These are phyloP conservation scores for Plantago elongata DNA, from an alignment of 257 asterid genomes.

Conservation along the genomic window DNA sequence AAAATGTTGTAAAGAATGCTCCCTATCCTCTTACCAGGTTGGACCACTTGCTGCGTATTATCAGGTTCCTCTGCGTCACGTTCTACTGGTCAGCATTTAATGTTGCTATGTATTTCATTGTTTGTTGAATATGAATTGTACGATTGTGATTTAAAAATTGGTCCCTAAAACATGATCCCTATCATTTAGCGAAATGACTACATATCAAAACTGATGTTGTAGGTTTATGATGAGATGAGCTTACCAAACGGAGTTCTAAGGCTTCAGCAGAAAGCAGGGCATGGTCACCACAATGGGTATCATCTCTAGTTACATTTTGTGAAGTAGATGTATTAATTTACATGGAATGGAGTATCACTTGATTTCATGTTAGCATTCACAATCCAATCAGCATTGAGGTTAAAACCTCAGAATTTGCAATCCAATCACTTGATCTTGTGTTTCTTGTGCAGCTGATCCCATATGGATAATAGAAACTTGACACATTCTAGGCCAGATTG, in stretches of 20 bases:
- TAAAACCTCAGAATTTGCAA: background rate
- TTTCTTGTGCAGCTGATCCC: too few species aligned
- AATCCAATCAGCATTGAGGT: slow-evolving; percentile 1
- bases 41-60: slow-evolving; percentile 97
- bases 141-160: too few species aligned
- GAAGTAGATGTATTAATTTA: background rate
- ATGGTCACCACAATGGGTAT: slow-evolving; percentile 97
- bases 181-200: slow-evolving; percentile 12
- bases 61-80: slow-evolving; percentile 94
- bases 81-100: slow-evolving; percentile 61
- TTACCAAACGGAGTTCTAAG: slow-evolving; percentile 92
- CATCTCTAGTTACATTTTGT: slow-evolving; percentile 17
- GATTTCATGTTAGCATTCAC: background rate
- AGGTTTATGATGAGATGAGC: slow-evolving; percentile 95
- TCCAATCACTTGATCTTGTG: too few species aligned
- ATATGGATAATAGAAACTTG: background rate
- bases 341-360: slow-evolving; percentile 5
- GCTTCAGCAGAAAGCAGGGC: slow-evolving; percentile 96
- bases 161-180: too few species aligned
- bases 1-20: background rate
- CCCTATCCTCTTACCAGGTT: slow-evolving; percentile 40
- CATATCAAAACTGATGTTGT: slow-evolving; percentile 12
- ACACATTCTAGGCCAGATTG: background rate
- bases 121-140: slow-evolving; percentile 1
- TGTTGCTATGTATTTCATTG: slow-evolving; percentile 10